Base-by-base conservation (phyloP, 768 basidiomycete species). In the Russula olivacea region DNA sequence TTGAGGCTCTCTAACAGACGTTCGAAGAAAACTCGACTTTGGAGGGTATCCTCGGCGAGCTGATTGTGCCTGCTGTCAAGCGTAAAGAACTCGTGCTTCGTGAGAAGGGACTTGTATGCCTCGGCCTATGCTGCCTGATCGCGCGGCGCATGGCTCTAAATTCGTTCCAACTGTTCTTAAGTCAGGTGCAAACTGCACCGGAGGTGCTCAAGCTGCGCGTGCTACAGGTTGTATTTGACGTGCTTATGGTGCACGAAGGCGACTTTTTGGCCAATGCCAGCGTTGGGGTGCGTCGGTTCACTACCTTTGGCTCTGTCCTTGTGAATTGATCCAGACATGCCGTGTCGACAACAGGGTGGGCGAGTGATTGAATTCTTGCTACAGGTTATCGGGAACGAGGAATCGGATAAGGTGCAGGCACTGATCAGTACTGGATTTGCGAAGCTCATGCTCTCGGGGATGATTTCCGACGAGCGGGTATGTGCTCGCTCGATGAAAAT, bases 41-140 rank as follows among this genome's bases (percentile, higher is more conserved):
- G 61, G 83, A 85, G 63, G 88, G 90, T 30, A 73, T 80, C 23
- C 71, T 84, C 72, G 78, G 90, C 11, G 93, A 98, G 68, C 77
- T 99, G 19, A 92, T 98, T 69, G 83, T 97, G 36, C 96, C 96
- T 2, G 85, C 91, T 5, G 91, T 98, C 49, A 86, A 88, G 70
- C 83, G 91, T 57, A 95, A 95, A 74, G 93, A 96, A 68, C 79
- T 90, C 6, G 78, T 81, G 0, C 79, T 95, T 69, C 81, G 91
- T 45, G 89, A 93, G 72, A 86, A 88, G 72, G 92, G 92, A 1
- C 78, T 94, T 12, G 77, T 90, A 60, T 83, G 85, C 63, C 77
- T 97, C 1, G 93, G 92, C 1, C 76, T 95, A 15, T 93, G 91
- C 71, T 93, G 88, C 69, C 82, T 94, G 61, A 91, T 97, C 63